These are phyloP conservation scores for Cryptosporidium meleagridis DNA, from an alignment of 169 alveolate species.

Conservation along the genomic window DNA sequence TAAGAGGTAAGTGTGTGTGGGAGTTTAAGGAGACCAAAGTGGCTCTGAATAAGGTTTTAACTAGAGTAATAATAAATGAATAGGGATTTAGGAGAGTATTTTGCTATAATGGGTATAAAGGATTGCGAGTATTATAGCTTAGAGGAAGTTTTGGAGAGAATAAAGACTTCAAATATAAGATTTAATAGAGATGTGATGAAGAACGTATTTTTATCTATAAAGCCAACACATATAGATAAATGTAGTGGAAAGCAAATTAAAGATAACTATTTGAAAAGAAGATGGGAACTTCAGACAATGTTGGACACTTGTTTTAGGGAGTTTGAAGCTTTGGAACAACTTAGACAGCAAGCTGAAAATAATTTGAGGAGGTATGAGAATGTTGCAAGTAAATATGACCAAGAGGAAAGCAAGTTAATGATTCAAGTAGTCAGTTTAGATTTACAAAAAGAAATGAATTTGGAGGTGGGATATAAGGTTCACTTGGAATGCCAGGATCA, in stretches of 20 bases:
- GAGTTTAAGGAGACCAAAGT: background rate
- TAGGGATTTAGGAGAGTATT: slow-evolving; percentile 64
- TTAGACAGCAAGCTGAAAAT: slow-evolving; percentile 69
- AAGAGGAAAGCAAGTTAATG: slow-evolving; percentile 50
- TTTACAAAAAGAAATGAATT: slow-evolving; percentile 4
- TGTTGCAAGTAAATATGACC: slow-evolving; percentile 32
- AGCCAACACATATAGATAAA: slow-evolving; percentile 21
- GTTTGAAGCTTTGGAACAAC: slow-evolving; percentile 62
- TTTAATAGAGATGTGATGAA: slow-evolving; percentile 42
- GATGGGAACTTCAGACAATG: slow-evolving; percentile 74
- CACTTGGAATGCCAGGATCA: slow-evolving; percentile 73
- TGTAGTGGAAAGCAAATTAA: slow-evolving; percentile 68
- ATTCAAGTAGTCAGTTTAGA: slow-evolving; percentile 65
- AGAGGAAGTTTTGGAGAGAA: slow-evolving; percentile 35
- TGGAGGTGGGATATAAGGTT: slow-evolving; percentile 25
- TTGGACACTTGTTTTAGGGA: slow-evolving; percentile 67
- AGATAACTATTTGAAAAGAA: slow-evolving; percentile 56
- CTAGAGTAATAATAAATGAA: background rate
- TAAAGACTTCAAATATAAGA: slow-evolving; percentile 11
- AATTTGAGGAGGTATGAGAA: slow-evolving; percentile 58
- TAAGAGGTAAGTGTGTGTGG: slow-evolving; percentile 44
- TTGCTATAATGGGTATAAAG: slow-evolving; percentile 55
- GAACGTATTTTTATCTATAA: slow-evolving; percentile 30
- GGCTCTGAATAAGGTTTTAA: background rate
- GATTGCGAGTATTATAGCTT: slow-evolving; percentile 56